phyloP scores from a whole-genome alignment of 768 basidiomycete species.

The Leucosporidium yakuticum region DNA sequence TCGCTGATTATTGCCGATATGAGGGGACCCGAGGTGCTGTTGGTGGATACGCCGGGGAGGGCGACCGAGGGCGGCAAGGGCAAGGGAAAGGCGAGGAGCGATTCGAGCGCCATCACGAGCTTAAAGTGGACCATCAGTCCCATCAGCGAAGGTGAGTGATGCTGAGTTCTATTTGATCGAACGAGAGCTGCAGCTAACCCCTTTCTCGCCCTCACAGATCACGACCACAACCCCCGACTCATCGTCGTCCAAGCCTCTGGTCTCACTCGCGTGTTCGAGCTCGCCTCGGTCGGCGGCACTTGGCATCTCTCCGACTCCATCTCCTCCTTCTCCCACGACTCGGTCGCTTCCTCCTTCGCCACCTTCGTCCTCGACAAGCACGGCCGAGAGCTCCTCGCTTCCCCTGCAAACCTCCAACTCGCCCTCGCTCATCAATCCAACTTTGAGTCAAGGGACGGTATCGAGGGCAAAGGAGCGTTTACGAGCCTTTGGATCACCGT shows the following conservation, averaged over 20 bases:
- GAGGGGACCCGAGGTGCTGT: constrained; percentile 64
- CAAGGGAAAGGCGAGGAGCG: constrained; percentile 48
- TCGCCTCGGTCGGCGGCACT: constrained; percentile 49
- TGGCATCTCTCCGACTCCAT: constrained; percentile 45
- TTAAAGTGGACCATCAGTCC: constrained; percentile 64
- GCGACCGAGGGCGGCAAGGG: constrained; percentile 42
- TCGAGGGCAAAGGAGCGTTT: constrained; percentile 27
- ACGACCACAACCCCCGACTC: constrained; percentile 53
- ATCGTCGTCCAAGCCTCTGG: constrained; percentile 60
- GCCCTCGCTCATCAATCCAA: constrained; percentile 23
- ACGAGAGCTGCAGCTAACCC: constrained; percentile 42
- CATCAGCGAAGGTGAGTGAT: constrained; percentile 51
- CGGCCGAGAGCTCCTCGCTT: constrained; percentile 20
- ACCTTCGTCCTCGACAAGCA: constrained; percentile 44
- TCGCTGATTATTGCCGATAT: constrained; percentile 63
- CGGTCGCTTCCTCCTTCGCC: constrained; percentile 41
- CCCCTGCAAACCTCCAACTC: constrained; percentile 19
- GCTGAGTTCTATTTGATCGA: neutral
- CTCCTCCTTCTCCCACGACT: constrained; percentile 44
- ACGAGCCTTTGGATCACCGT: constrained; percentile 31
- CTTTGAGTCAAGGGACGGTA: neutral
- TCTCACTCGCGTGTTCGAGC: constrained; percentile 54
- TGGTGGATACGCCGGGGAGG: constrained; percentile 49
- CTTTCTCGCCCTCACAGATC: constrained; percentile 38
- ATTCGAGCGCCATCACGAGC: constrained; percentile 50